phyloP scores from a whole-genome alignment of 805 yeast genomes.

The Starmerella cellae region DNA sequence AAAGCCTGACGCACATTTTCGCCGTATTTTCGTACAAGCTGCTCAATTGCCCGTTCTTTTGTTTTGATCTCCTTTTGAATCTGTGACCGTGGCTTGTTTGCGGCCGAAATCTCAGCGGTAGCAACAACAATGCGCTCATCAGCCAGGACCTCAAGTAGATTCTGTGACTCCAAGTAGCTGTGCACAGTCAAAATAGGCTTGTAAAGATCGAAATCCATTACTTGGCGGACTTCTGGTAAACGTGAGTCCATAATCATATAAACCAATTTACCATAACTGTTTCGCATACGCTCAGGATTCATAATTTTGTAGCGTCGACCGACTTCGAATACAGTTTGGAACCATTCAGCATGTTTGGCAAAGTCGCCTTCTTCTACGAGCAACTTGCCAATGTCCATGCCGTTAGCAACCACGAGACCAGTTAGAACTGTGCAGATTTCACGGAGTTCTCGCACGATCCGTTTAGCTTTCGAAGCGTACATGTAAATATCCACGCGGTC shows the following conservation, averaged over 20 bases:
- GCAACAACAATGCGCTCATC: conserved; percentile 51
- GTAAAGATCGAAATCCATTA: conserved; percentile 63
- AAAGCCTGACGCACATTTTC: conserved; percentile 40
- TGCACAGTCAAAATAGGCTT: conserved; percentile 57
- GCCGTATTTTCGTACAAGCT: conserved; percentile 39
- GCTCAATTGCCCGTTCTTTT: conserved; percentile 59
- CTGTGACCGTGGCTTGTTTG: conserved; percentile 40
- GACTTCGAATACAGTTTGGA: conserved; percentile 54
- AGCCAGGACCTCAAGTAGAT: conserved; percentile 35
- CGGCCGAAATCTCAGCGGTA: conserved; percentile 52
- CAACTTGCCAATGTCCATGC: conserved; percentile 54
- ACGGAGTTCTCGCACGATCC: conserved; percentile 57
- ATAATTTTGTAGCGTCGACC: conserved; percentile 71
- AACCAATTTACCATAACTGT: conserved; percentile 63
- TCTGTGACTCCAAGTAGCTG: conserved; percentile 33
- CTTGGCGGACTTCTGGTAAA: conserved; percentile 52
- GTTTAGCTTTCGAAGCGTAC: conserved; percentile 51
- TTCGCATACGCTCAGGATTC: conserved; percentile 75
- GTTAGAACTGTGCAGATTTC: conserved; percentile 70
- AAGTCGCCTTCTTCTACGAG: conserved; percentile 51
- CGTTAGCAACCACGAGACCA: conserved; percentile 66
- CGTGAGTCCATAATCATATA: conserved; percentile 80
- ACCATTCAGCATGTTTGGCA: conserved; percentile 60
- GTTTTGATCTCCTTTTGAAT: conserved; percentile 47
- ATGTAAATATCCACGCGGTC: conserved; percentile 62